Percentiles rank a stretch among this genome's conserved stretches.
Evolutionary conservation across 805 yeast species (phyloP).

Genomic region (Candida ficus): DNA sequence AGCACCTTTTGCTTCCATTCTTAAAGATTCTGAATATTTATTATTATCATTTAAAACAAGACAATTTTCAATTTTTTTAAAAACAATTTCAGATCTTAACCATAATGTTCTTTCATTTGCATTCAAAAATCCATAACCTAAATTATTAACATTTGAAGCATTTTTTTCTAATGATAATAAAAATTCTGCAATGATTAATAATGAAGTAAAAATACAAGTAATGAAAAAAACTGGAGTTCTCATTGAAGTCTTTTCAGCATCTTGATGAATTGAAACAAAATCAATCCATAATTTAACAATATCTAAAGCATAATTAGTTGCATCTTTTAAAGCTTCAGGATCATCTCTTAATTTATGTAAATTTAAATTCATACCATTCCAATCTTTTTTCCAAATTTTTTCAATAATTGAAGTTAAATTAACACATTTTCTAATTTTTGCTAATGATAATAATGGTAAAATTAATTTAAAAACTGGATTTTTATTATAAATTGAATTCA

Average conservation of each 20-base stretch:
- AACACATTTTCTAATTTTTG: constrained; percentile 61
- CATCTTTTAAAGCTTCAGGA: constrained; percentile 60
- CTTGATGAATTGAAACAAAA: constrained; percentile 58
- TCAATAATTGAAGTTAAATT: constrained; percentile 57
- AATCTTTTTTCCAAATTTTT: constrained; percentile 59
- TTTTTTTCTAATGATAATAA: constrained; percentile 51
- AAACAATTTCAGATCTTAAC: constrained; percentile 56
- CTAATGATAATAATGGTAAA: constrained; percentile 60
- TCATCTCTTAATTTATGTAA: constrained; percentile 44
- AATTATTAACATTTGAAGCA: constrained; percentile 30
- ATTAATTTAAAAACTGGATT: constrained; percentile 58
- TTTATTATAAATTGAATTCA: constrained; percentile 38
- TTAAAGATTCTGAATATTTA: constrained; percentile 52
- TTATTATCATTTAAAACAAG: constrained; percentile 48
- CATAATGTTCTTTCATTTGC: constrained; percentile 56
- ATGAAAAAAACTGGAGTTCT: constrained; percentile 74
- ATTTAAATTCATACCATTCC: constrained; percentile 57
- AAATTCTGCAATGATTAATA: constrained; percentile 59
- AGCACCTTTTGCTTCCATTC: constrained; percentile 56
- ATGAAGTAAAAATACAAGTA: constrained; percentile 61
- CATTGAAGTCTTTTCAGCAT: constrained; percentile 61
- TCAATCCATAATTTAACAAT: constrained; percentile 68
- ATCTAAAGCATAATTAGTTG: constrained; percentile 51
- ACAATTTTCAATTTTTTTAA: constrained; percentile 56
- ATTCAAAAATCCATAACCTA: constrained; percentile 24